phyloP scores from a whole-genome alignment of 495 filamentous ascomycete species.

The Xylaria venustula region DNA sequence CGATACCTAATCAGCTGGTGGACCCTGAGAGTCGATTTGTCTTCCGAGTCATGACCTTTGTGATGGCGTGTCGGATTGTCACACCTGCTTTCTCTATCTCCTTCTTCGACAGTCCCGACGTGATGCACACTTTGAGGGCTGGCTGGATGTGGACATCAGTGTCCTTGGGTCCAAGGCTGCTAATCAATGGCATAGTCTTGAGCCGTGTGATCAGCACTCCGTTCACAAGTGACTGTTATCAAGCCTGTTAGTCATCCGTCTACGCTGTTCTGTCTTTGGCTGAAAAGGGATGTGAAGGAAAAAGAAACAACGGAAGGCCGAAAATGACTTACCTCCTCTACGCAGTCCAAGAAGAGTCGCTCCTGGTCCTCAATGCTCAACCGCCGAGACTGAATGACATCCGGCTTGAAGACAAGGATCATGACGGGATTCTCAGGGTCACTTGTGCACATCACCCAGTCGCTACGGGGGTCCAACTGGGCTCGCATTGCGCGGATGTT shows the following conservation, averaged over 20 bases:
- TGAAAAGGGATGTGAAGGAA: background rate
- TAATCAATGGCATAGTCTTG: conserved; percentile 68
- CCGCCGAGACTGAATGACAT: conserved; percentile 69
- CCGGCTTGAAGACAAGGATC: conserved; percentile 80
- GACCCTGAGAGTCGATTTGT: conserved; percentile 35
- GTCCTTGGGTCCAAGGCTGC: conserved; percentile 54
- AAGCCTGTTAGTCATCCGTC: background rate
- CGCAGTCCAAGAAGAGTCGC: conserved; percentile 78
- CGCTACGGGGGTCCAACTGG: conserved; percentile 88
- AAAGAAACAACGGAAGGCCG: background rate
- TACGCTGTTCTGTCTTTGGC: background rate
- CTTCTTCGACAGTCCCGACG: conserved; percentile 82
- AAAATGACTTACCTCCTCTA: conserved; percentile 74
- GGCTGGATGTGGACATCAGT: conserved; percentile 66
- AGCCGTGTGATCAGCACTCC: conserved; percentile 84
- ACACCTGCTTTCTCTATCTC: conserved; percentile 91
- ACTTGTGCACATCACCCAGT: conserved; percentile 85
- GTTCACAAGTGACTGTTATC: conserved; percentile 65
- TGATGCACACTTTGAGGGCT: conserved; percentile 87
- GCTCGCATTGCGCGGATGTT: conserved; percentile 77
- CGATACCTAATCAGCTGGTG: conserved; percentile 21
- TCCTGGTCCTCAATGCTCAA: conserved; percentile 76
- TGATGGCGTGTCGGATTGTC: conserved; percentile 87
- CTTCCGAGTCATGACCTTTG: conserved; percentile 70
- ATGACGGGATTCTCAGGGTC: conserved; percentile 81